phyloP scores from a whole-genome alignment of 805 yeast species.

The Komagataella pastoris region DNA sequence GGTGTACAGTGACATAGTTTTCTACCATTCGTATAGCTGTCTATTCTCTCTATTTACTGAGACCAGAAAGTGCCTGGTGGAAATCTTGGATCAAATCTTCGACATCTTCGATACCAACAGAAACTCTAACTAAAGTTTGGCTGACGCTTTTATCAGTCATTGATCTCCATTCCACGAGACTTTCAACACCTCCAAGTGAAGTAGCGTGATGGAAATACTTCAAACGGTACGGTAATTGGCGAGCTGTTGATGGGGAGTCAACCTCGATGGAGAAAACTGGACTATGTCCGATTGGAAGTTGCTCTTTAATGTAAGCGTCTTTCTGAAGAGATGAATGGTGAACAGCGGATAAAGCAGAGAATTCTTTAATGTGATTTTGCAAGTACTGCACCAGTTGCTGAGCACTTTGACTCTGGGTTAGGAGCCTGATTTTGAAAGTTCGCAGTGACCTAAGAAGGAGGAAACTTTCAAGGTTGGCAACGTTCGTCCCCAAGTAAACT shows the following conservation, averaged over 20 bases:
- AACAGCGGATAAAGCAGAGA: constrained; percentile 19
- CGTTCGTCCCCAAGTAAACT: constrained; percentile 34
- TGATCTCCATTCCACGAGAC: constrained; percentile 26
- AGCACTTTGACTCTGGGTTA: constrained; percentile 31
- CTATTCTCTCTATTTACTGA: neutral
- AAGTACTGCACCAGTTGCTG: constrained; percentile 26
- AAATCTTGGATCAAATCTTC: constrained; percentile 37
- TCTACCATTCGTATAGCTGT: neutral
- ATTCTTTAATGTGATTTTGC: constrained; percentile 18
- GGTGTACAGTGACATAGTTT: too few relatives aligned
- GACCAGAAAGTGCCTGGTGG: constrained; percentile 17
- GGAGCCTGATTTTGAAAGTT: constrained; percentile 36
- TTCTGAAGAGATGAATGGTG: constrained; percentile 32
- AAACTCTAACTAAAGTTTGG: constrained; percentile 26
- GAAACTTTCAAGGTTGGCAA: constrained; percentile 36
- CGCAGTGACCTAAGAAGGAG: constrained; percentile 33
- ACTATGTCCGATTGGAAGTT: constrained; percentile 26
- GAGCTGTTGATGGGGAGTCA: constrained; percentile 21
- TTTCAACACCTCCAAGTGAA: constrained; percentile 25
- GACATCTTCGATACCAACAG: constrained; percentile 38
- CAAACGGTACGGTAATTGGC: constrained; percentile 26
- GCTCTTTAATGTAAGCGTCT: constrained; percentile 20
- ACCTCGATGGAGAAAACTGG: constrained; percentile 35
- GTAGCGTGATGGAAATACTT: constrained; percentile 37
- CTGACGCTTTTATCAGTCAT: constrained; percentile 17